phyloP scores from a whole-genome alignment of 768 basidiomycete species.

The Rubroboletus satanas region DNA sequence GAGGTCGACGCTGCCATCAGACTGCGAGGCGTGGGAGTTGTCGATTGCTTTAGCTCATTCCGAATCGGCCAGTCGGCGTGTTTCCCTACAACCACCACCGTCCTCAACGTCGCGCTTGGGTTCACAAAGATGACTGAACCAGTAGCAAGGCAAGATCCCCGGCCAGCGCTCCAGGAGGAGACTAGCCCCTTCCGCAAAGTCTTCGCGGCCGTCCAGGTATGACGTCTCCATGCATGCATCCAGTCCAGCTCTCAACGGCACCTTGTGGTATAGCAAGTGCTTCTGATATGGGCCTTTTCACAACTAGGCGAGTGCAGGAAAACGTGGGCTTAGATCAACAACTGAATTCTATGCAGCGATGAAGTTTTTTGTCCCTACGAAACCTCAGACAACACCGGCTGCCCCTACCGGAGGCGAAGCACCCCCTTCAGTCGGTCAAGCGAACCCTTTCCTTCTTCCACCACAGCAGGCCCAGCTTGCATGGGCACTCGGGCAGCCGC shows the following conservation, averaged over 20 bases:
- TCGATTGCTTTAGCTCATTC: neutral
- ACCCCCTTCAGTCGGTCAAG: constrained; percentile 20
- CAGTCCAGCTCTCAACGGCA: constrained; percentile 2
- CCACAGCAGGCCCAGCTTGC: constrained; percentile 52
- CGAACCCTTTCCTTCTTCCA: constrained; percentile 48
- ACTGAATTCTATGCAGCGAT: constrained; percentile 34
- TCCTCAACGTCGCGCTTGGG: neutral
- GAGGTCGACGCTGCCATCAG: constrained; percentile 7
- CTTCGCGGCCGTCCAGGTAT: constrained; percentile 42
- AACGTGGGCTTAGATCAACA: neutral
- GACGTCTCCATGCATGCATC: constrained; percentile 10
- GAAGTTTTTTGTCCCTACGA: constrained; percentile 40
- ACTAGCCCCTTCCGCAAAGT: constrained; percentile 36
- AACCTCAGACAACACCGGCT: constrained; percentile 31
- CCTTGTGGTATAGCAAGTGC: constrained; percentile 51
- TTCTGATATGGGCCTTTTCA: constrained; percentile 61
- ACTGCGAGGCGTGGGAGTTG: constrained; percentile 23
- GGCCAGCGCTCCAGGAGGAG: constrained; percentile 27
- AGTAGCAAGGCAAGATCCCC: constrained; percentile 17
- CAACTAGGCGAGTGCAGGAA: constrained; percentile 51
- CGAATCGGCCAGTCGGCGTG: too few relatives aligned
- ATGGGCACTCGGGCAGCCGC: constrained; percentile 57
- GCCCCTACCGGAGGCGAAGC: constrained; percentile 21
- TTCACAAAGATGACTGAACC: constrained; percentile 24
- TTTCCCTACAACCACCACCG: constrained; percentile 4